Conservation (phyloP, 2,329 filamentous ascomycete species). For the Fusarium torreyae region DNA sequence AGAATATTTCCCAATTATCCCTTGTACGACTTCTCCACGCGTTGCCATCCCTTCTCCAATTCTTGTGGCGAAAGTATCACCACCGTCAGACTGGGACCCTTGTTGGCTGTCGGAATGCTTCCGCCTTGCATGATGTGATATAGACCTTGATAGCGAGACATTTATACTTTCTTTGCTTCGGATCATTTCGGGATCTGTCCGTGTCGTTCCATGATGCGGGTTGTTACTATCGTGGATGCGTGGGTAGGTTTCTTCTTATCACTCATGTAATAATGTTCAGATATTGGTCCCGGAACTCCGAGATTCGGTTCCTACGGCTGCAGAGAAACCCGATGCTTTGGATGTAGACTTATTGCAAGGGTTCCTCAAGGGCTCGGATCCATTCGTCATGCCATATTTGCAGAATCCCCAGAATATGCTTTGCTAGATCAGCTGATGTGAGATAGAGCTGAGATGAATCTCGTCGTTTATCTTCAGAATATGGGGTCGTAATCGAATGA, state of each 20-base stretch:
- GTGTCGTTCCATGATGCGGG: constrained; percentile 10
- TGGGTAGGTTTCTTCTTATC: background rate
- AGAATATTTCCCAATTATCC: constrained; percentile 10
- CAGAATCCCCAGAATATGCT: constrained; percentile 2
- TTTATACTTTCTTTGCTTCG: constrained; percentile 3
- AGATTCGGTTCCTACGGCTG: constrained; percentile 1
- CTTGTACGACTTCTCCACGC: constrained; percentile 9
- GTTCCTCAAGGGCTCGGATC: background rate
- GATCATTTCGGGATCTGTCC: constrained; percentile 32
- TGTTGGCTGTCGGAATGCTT: constrained; percentile 9
- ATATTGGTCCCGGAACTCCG: background rate
- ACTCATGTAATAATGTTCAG: background rate
- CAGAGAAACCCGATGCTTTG: background rate
- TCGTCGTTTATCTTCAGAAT: constrained; percentile 36
- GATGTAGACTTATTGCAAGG: constrained; percentile 1
- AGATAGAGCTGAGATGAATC: constrained; percentile 24
- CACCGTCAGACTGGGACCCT: background rate
- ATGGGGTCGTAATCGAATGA: constrained; percentile 16
- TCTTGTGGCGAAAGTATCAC: constrained; percentile 3
- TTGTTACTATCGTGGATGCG: background rate
- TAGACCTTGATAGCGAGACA: background rate
- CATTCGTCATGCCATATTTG: constrained; percentile 26
- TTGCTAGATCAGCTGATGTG: constrained; percentile 21
- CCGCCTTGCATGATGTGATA: background rate
- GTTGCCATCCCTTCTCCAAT: constrained; percentile 17